A percentile compares a stretch with the other conserved stretches of the same genome.
Evolutionary conservation across 345 rosid species (phyloP).

Genomic region (Arabis alpina): DNA sequence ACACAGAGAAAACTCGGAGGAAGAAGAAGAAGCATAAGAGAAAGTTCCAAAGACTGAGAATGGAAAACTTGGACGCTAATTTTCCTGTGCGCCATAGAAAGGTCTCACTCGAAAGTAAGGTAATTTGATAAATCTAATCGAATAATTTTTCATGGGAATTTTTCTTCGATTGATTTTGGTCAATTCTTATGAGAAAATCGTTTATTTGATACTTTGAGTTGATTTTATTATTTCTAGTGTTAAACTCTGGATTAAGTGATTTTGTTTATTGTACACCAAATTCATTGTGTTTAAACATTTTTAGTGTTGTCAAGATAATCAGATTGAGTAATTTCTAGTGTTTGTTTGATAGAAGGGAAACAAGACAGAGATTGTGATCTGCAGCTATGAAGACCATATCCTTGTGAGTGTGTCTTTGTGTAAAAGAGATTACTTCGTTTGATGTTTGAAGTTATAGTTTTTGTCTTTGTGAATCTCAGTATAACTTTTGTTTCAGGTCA

Average conservation of each 20-base stretch:
- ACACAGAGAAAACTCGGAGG: slow-evolving; percentile 10
- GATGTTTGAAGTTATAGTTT: not conserved
- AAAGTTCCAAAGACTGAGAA: slow-evolving; percentile 19
- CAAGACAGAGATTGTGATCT: slow-evolving; percentile 79
- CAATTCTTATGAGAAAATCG: not conserved
- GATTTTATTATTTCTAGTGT: no score
- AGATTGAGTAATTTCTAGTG: not conserved
- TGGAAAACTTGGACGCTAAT: slow-evolving; percentile 46
- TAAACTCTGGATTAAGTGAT: not conserved
- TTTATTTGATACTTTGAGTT: not conserved
- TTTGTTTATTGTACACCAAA: not conserved
- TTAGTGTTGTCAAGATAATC: not conserved
- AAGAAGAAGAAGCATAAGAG: not conserved
- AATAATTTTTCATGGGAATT: not conserved
- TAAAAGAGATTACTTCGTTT: not conserved
- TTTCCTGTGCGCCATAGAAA: slow-evolving; percentile 62
- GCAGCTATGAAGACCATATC: slow-evolving; percentile 76
- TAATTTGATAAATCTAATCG: slow-evolving; percentile 27
- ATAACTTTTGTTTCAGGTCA: slow-evolving; percentile 56
- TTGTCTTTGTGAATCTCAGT: slow-evolving; percentile 22
- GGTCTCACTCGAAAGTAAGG: slow-evolving; percentile 55
- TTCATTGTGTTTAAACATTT: not conserved
- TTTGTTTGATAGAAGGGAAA: slow-evolving; percentile 56
- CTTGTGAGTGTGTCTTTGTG: slow-evolving; percentile 59
- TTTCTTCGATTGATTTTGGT: not conserved